Base-by-base conservation (phyloP, 208 protist genomes). In the Acanthamoeba rhysodes region DNA sequence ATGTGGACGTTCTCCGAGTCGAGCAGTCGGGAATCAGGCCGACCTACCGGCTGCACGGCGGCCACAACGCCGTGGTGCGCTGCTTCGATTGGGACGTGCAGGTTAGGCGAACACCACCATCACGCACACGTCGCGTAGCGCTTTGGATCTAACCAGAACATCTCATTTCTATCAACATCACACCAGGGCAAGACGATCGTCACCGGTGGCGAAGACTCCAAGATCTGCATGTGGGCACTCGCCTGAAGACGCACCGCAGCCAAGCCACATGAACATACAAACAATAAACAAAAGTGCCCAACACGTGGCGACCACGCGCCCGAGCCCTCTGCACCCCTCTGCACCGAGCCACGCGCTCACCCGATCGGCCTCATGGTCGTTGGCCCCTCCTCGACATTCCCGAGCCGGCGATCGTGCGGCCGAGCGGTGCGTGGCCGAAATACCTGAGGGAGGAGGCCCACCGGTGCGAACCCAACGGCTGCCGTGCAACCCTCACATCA, bases 31-130 rank as follows among this genome's bases (percentile, higher is more conserved):
- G 82, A 5, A 90, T 90, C 22, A 64, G 34, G 80, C 80, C 80
- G 8, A 27, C 29, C 16, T 64, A 50, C 27, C 82, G 82, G 45
- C 50, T 90, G 82, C 45, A 64, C 82, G 82, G 82, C n/a, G 80
- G 80, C 34, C 82, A 90, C 82, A 55, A 55, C 29, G 24, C 45
- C 10, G 55, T 90, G 29, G 82, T 90, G 12, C 82, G 82, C 16
- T 90, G 82, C 82, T 90, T 90, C 45, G 50, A 90, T 53, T 90
- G 82, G 82, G 82, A 90, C 50, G 82, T 90, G 22, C 82, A 90
- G 82, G 82, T 90, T 4, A 29, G 48, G 8, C 22, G 6, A 48
- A 12, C 29, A 1, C 27, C 27, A 16, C 45, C 0, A 8, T 85
- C 48, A 34, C 9, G 3, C 78, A 29, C 45, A 78, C 34, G 10